Evolutionary conservation across 345 rosid genomes (phyloP).

Genomic region (Eucalyptus sideroxylon): DNA sequence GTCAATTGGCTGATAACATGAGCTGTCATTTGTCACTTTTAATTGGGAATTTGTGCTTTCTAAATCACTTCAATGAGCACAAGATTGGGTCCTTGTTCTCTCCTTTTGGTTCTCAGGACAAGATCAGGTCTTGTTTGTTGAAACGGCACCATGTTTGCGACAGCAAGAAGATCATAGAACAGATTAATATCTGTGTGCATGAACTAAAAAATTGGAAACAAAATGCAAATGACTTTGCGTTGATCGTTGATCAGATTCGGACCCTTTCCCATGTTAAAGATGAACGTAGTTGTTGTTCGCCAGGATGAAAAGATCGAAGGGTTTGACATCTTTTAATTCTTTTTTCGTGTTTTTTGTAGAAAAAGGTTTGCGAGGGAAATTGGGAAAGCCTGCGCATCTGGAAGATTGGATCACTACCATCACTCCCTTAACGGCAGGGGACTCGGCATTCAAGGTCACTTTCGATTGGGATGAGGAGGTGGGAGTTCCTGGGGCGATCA

Average conservation of each 20-base stretch:
- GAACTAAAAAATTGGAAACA: not conserved
- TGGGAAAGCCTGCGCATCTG: conserved; percentile 17
- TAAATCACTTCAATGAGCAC: not conserved
- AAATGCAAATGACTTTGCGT: not conserved
- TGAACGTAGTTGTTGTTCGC: not conserved
- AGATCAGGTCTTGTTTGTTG: not conserved
- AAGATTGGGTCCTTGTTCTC: not conserved
- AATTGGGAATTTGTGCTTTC: not conserved
- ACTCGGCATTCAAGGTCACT: conserved; percentile 12
- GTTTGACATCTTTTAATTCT: not conserved
- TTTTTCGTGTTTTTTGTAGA: not conserved
- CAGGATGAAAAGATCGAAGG: not conserved
- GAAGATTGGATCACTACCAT: conserved; percentile 14
- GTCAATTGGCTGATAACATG: not conserved
- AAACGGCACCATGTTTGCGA: not conserved
- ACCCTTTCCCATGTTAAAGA: not conserved
- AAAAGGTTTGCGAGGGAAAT: conserved; percentile 13
- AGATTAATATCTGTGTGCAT: not conserved
- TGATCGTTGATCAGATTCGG: not conserved
- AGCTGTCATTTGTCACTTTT: not conserved
- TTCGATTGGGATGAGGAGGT: conserved; percentile 26
- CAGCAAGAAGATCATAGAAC: not conserved
- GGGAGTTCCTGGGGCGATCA: conserved; percentile 26
- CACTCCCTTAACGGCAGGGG: conserved; percentile 9
- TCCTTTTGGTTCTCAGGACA: not conserved